A percentile compares a stretch with the other conserved stretches of the same genome.
These are phyloP conservation scores for Fraxinus sp. DNA, from an alignment of 305 asterid genomes.

Conservation along the genomic window DNA sequence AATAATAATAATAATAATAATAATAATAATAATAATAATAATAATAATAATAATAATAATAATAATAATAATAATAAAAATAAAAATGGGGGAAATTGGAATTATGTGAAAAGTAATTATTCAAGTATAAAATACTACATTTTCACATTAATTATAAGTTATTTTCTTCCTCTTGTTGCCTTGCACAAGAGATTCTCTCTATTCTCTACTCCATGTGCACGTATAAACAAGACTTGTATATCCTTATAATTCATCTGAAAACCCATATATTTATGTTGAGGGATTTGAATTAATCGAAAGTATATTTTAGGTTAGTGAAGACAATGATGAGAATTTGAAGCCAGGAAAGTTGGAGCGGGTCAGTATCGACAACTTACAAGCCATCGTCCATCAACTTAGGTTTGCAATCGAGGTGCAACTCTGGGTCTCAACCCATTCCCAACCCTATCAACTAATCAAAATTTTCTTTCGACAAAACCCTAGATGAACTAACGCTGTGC, in stretches of 20 bases:
- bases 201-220: not conserved
- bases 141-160: not conserved
- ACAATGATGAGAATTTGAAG: slow-evolving; percentile 93
- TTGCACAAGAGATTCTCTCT: not conserved
- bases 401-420: slow-evolving; percentile 68
- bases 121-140: no score
- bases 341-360: slow-evolving; percentile 88
- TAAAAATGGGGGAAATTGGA: no score
- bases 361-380: slow-evolving; percentile 50
- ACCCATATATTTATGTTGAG: not conserved
- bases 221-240: not conserved
- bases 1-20: no score
- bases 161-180: slow-evolving; percentile 7
- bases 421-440: slow-evolving; percentile 70
- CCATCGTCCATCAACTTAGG: slow-evolving; percentile 62
- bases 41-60: no score
- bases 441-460: slow-evolving; percentile 76
- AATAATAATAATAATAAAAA: no score
- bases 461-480: slow-evolving; percentile 67
- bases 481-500: slow-evolving; percentile 52
- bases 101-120: no score
- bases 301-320: slow-evolving; percentile 23
- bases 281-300: not conserved
- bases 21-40: no score
- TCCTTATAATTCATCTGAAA: not conserved